Evolutionary conservation across 441 rosid species (phyloP).

Genomic region (Pelargonium australe): DNA sequence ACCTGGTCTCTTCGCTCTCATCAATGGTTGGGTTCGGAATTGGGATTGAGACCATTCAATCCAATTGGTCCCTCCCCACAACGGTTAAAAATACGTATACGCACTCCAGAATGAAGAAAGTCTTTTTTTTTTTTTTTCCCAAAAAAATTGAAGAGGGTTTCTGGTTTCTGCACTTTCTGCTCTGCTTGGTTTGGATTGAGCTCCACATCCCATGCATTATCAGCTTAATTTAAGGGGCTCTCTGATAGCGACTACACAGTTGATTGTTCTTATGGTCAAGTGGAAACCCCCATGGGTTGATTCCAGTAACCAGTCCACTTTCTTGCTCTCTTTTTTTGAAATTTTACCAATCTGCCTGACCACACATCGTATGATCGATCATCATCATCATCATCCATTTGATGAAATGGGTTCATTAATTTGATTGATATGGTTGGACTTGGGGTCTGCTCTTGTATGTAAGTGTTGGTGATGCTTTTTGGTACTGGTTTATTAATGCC

Average conservation of each 20-base stretch:
- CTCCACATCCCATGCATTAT: conserved; percentile 6
- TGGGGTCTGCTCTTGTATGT: background rate
- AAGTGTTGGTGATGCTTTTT: conserved; percentile 4
- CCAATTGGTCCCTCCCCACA: conserved; percentile 2
- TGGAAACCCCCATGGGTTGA: conserved; percentile 19
- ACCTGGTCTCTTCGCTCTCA: background rate
- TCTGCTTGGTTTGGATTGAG: conserved; percentile 1
- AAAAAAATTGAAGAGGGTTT: conserved; percentile 1
- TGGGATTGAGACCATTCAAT: background rate
- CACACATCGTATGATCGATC: background rate
- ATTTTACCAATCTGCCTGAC: background rate
- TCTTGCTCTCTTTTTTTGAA: background rate
- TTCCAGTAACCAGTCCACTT: conserved; percentile 6
- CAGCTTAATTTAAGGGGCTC: background rate
- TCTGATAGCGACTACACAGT: conserved; percentile 20
- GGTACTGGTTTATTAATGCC: conserved; percentile 6
- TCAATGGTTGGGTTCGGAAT: background rate
- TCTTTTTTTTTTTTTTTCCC: background rate
- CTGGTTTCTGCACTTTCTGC: conserved; percentile 9
- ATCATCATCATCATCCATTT: conserved; percentile 1
- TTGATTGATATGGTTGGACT: background rate
- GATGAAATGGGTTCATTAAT: conserved; percentile 5
- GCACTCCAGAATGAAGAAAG: background rate
- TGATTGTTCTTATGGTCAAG: conserved; percentile 26
- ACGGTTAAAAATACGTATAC: background rate